Percentiles rank a stretch among this genome's conserved stretches.
These are phyloP conservation scores for Clarireedia homoeocarpa DNA, from an alignment of 2,329 filamentous ascomycete genomes.

Conservation along the genomic window DNA sequence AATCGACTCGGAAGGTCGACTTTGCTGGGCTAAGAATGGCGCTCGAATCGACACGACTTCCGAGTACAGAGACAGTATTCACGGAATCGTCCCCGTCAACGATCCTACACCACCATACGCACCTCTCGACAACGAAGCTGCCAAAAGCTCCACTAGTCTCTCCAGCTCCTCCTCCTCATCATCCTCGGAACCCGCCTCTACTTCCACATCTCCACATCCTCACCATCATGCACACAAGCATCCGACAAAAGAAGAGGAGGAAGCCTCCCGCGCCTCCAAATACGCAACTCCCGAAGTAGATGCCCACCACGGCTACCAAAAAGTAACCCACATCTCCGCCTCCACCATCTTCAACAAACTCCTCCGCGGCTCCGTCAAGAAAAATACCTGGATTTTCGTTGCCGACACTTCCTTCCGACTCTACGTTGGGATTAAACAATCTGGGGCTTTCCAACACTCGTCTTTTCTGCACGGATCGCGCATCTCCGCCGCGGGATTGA, in stretches of 20 bases:
- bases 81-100: constrained; percentile 59
- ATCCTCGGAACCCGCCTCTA: not conserved
- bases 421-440: constrained; percentile 85
- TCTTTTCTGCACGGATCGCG: constrained; percentile 80
- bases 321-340: constrained; percentile 59
- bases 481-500: constrained; percentile 74
- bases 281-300: constrained; percentile 59
- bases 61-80: constrained; percentile 69
- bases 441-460: constrained; percentile 83
- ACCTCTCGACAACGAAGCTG: constrained; percentile 20
- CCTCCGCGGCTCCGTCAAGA: constrained; percentile 68
- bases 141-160: not conserved
- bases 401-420: constrained; percentile 77
- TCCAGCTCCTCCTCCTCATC: not conserved
- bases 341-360: constrained; percentile 72
- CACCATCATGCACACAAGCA: constrained; percentile 23
- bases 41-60: constrained; percentile 68
- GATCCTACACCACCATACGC: constrained; percentile 50
- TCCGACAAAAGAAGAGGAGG: constrained; percentile 34
- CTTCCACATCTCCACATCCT: constrained; percentile 2
- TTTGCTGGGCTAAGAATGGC: constrained; percentile 85
- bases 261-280: constrained; percentile 52
- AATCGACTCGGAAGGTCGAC: constrained; percentile 63
- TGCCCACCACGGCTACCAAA: constrained; percentile 50
- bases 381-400: constrained; percentile 92